Evolutionary conservation across 2,329 filamentous ascomycete species (phyloP).

Genomic region (Microdochium nivale): DNA sequence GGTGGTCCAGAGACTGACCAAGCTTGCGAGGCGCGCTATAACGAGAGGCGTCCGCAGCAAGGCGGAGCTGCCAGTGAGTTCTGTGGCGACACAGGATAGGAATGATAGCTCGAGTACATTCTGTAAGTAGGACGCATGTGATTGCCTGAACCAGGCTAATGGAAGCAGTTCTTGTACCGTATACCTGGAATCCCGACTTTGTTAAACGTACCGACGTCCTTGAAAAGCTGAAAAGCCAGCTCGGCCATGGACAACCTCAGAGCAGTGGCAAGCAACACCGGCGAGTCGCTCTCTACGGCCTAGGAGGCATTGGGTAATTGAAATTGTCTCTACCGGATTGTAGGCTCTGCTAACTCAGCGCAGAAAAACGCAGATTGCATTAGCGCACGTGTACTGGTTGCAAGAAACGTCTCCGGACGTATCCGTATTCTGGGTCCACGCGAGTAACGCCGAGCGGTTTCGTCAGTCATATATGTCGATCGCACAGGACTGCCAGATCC

Average conservation of each 20-base stretch:
- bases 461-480: slow-evolving; percentile 15
- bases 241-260: background rate
- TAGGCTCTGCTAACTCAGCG: slow-evolving; percentile 2
- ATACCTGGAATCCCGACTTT: slow-evolving; percentile 5
- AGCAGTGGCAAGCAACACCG: slow-evolving; percentile 2
- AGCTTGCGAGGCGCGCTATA: background rate
- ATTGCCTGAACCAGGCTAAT: background rate
- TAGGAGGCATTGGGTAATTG: slow-evolving; percentile 16
- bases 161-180: slow-evolving; percentile 8
- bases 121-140: background rate
- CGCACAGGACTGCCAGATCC: slow-evolving; percentile 13
- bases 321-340: background rate
- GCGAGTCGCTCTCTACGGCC: slow-evolving; percentile 10
- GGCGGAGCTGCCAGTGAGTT: background rate
- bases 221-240: slow-evolving; percentile 2
- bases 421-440: slow-evolving; percentile 25
- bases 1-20: background rate
- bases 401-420: slow-evolving; percentile 8
- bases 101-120: background rate
- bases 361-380: slow-evolving; percentile 24
- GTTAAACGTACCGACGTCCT: slow-evolving; percentile 6
- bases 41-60: background rate
- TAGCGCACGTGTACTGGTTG: slow-evolving; percentile 18
- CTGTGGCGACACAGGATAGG: background rate
- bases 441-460: slow-evolving; percentile 19